Base-by-base conservation (phyloP, 2,329 filamentous ascomycete species). In the Cyphellophora attinorum region DNA sequence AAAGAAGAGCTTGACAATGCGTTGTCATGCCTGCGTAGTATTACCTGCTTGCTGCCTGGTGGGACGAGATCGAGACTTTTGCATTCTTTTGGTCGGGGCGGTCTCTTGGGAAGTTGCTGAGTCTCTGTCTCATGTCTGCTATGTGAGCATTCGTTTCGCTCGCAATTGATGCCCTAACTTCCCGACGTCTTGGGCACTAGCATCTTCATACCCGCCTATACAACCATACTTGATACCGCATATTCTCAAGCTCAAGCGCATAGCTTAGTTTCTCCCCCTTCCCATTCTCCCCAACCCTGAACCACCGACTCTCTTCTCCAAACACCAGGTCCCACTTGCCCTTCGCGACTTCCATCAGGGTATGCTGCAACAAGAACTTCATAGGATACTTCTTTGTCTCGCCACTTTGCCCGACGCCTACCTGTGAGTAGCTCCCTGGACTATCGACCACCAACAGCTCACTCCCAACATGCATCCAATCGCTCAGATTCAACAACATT, bases 221-320 rank as follows among this genome's bases (percentile, higher is more conserved):
- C 11, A 95, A 54, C 62, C 95, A 86, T 49, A 94, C 68, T 59
- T 96, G 89, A 58, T 89, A 94, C 30, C 88, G 76, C 88, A 95
- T 94, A 54, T 95, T 85, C 62, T 96, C 89, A 53, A 96, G 61
- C 33, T 78, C 72, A 49, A 95, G 85, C 5, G 86, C 81, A 60
- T 95, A 96, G 27, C 68, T 65, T 45, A 95, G 59, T 11, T 58
- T 63, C n/a, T 8, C 21, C 8, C 14, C 14, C 19, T 29, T 6
- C 1, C 50, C 44, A 5, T 39, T 32, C 29, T 74, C 68, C 10
- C 72, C 65, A 21, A 94, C 60, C 28, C 89, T 74, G 60, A 89
- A 95, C 89, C 89, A 96, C 35, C 74, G 62, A 3, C 83, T 86
- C 31, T 93, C 85, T 41, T 86, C 70, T 14, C 76, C 75, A 35